phyloP scores from a whole-genome alignment of 768 basidiomycete species.

The Goffeauzyma gilvescens region DNA sequence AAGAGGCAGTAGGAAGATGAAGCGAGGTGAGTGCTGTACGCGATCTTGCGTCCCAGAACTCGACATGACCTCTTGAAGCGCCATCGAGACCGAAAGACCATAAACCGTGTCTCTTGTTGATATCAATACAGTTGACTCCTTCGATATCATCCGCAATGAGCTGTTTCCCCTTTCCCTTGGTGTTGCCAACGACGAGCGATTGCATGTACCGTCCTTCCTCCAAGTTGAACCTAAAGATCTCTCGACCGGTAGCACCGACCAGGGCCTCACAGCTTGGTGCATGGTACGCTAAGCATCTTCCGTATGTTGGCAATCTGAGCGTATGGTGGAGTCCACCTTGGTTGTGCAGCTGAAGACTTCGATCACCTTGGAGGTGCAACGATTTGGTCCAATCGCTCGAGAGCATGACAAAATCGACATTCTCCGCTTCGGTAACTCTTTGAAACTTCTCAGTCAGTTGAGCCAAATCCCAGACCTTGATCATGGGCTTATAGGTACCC shows the following conservation, averaged over 20 bases:
- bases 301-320: conserved; percentile 83
- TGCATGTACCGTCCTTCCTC: conserved; percentile 85
- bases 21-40: conserved; percentile 39
- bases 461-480: conserved; percentile 85
- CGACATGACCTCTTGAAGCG: conserved; percentile 45
- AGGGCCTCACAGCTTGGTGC: conserved; percentile 82
- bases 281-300: conserved; percentile 79
- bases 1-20: conserved; percentile 17
- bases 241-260: conserved; percentile 61
- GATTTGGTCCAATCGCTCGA: conserved; percentile 98
- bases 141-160: conserved; percentile 40
- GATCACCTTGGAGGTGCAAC: conserved; percentile 86
- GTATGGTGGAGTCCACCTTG: conserved; percentile 83
- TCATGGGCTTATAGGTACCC: conserved; percentile 93
- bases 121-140: conserved; percentile 78
- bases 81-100: conserved; percentile 78
- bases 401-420: conserved; percentile 86
- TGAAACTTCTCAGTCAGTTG: conserved; percentile 87
- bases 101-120: conserved; percentile 82
- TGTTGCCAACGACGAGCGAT: conserved; percentile 34
- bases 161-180: not conserved
- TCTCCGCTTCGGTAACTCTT: conserved; percentile 86
- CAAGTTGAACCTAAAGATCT: conserved; percentile 83
- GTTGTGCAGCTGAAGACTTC: conserved; percentile 83
- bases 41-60: conserved; percentile 91